Percentiles rank a stretch among this genome's conserved stretches.
These are phyloP conservation scores for Hortaea werneckii DNA, from an alignment of 2,329 filamentous ascomycete species.

Conservation along the genomic window DNA sequence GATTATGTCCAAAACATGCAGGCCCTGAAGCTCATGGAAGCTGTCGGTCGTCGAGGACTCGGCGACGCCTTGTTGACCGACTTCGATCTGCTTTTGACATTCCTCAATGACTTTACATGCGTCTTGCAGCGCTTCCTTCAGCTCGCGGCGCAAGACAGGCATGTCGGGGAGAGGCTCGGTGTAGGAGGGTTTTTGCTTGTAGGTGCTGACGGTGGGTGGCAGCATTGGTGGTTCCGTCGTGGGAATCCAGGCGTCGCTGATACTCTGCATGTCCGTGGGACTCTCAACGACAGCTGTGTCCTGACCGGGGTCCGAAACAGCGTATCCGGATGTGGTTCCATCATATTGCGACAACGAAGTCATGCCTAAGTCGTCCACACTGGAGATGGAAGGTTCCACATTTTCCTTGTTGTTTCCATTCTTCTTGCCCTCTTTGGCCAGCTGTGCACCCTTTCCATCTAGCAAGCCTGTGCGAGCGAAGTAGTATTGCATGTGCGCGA, in stretches of 20 bases:
- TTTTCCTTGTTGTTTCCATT: slow-evolving; percentile 21
- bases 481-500: slow-evolving; percentile 95
- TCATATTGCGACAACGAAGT: slow-evolving; percentile 18
- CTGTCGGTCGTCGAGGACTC: slow-evolving; percentile 41
- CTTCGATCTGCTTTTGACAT: slow-evolving; percentile 27
- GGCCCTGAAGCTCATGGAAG: slow-evolving; percentile 80
- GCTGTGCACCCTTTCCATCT: slow-evolving; percentile 82
- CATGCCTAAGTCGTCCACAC: slow-evolving; percentile 15
- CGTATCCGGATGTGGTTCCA: slow-evolving; percentile 14
- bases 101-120: slow-evolving; percentile 59
- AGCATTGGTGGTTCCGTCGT: slow-evolving; percentile 64
- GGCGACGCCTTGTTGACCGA: slow-evolving; percentile 8
- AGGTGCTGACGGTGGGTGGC: slow-evolving; percentile 94
- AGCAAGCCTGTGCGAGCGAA: slow-evolving; percentile 89
- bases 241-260: slow-evolving; percentile 42
- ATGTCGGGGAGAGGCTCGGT: slow-evolving; percentile 78
- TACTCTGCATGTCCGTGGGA: slow-evolving; percentile 42
- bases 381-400: slow-evolving; percentile 14
- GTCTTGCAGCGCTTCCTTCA: slow-evolving; percentile 58
- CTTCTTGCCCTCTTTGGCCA: slow-evolving; percentile 49
- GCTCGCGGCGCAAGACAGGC: slow-evolving; percentile 60
- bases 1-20: slow-evolving; percentile 84
- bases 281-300: slow-evolving; percentile 37
- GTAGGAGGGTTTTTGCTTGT: slow-evolving; percentile 72
- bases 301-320: slow-evolving; percentile 25